Evolutionary conservation across 345 rosid genomes (phyloP), one percentile per base, ranked within the genome.

Genomic region (Dipteronia dyeriana): DNA sequence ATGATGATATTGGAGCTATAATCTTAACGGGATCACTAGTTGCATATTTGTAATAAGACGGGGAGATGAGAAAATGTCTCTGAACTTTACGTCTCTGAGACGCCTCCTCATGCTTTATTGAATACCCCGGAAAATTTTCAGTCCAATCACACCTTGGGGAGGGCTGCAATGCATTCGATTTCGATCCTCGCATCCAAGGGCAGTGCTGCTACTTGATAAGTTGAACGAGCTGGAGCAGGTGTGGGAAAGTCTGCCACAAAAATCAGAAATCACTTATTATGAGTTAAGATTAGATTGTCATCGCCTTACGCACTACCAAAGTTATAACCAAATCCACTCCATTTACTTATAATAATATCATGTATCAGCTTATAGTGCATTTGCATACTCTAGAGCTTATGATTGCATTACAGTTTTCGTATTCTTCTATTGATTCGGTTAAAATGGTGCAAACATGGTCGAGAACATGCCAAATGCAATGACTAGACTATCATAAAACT

Each of bases 201-300:
- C 88, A 94, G 81, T 76, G 96, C 99, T 17, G 99, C 98, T 1
- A 90, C 99, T 84, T 94, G 98, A 79, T 88, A 92, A 20, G 99
- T 97, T 7, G 98, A 85, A 43, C 97, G 89, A 43, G 99, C 93
- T 5, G 99, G 99, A 43, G 90, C 83, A 74, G 94, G 92, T 56
- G 89, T 87, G 7, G 92, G 89, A 74, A 97, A 94, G 85, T 94
- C 99, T 94, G 93, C 79, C 86, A 61, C 34, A 79, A 1, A 62
- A 62, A 57, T 49, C 68, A 81, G 0, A 62, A 62, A 64, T 34
- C 57, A 47, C 20, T 68, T 23, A 45, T 31, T 31, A 31, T 31
- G 38, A 31, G 38, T 31, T 31, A 3, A 31, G 38, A 31, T 31
- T 31, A 31, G 38, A 41, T 39, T 8, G 22, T 0, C 38, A 72